A percentile compares a stretch with the other conserved stretches of the same genome.
These are phyloP conservation scores for Asparagopsis taxiformis DNA, from an alignment of 31 red algal genomes.

Conservation along the genomic window DNA sequence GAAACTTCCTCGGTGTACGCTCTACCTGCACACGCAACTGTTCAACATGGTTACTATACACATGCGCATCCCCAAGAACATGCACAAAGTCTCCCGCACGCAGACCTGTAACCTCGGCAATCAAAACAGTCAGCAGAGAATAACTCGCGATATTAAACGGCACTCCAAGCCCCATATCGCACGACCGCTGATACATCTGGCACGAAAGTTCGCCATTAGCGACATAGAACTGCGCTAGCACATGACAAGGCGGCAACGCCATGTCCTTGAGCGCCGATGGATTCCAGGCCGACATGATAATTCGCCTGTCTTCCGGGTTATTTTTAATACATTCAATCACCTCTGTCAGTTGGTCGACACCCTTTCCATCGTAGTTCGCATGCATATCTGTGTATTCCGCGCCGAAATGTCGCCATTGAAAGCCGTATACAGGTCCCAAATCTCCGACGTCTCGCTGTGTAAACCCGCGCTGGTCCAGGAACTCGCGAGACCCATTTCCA, in stretches of 20 bases:
- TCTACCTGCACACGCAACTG: slow-evolving; percentile 78
- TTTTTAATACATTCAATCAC: slow-evolving; percentile 72
- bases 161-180: slow-evolving; percentile 97
- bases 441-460: slow-evolving; percentile 83
- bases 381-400: slow-evolving; percentile 79
- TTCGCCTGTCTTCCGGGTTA: slow-evolving; percentile 89
- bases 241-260: slow-evolving; percentile 98
- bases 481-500: slow-evolving; percentile 91
- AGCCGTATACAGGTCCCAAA: slow-evolving; percentile 98
- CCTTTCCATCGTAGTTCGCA: slow-evolving; percentile 82
- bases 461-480: slow-evolving; percentile 84
- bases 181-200: slow-evolving; percentile 96
- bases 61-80: slow-evolving; percentile 96
- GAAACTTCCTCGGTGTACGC: slow-evolving; percentile 77
- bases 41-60: slow-evolving; percentile 93
- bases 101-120: slow-evolving; percentile 88
- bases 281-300: slow-evolving; percentile 96
- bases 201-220: slow-evolving; percentile 94
- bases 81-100: slow-evolving; percentile 90
- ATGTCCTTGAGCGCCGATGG: slow-evolving; percentile 70
- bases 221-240: slow-evolving; percentile 97
- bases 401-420: slow-evolving; percentile 99
- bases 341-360: slow-evolving; percentile 82
- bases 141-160: slow-evolving; percentile 99
- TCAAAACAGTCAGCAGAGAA: slow-evolving; percentile 85